Evolutionary conservation across 805 yeast species (phyloP), one percentile per base, ranked within the genome.

Genomic region (Tetrapisispora taiwanensis): DNA sequence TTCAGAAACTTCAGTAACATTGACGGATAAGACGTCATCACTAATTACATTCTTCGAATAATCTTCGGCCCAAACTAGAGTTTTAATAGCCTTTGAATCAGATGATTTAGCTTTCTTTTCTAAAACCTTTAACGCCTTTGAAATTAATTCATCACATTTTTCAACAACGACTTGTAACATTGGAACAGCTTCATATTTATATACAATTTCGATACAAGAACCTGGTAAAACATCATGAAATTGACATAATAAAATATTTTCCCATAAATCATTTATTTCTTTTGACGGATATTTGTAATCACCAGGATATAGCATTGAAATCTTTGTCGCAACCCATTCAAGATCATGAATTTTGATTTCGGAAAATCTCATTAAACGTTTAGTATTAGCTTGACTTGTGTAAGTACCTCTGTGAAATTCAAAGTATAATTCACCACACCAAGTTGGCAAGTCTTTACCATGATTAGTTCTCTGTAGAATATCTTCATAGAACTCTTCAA

Each of bases 181-280:
- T 28, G 90, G 89, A 58, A 79, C 76, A 9, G 90, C 97, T 54
- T 84, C 92, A 54, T 87, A 88, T 40, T 76, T 79, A 59, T 92
- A 90, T 13, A 92, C 96, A 79, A 86, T 78, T 49, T 87, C 95
- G 55, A 90, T 90, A 65, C 95, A 86, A 6, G 95, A 82, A 3
- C 98, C 98, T 2, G 98, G 98, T 42, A 92, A 71, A n/a, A 90
- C 97, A 67, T 90, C 98, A 63, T 90, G 98, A 69, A 90, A 90
- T 61, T 90, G 97, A 59, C 95, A 88, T 45, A 92, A 68, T 48
- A 88, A 77, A 18, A 90, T 78, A 62, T 85, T 79, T 60, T 87
- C 90, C 98, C 98, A 90, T 48, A 90, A 62, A 2, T 66, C 71
- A 49, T 80, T 78, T 36, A 90, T 72, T 47, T 79, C 75, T 32